phyloP scores from a whole-genome alignment of 441 rosid genomes.

The Metrosideros polymorpha region DNA sequence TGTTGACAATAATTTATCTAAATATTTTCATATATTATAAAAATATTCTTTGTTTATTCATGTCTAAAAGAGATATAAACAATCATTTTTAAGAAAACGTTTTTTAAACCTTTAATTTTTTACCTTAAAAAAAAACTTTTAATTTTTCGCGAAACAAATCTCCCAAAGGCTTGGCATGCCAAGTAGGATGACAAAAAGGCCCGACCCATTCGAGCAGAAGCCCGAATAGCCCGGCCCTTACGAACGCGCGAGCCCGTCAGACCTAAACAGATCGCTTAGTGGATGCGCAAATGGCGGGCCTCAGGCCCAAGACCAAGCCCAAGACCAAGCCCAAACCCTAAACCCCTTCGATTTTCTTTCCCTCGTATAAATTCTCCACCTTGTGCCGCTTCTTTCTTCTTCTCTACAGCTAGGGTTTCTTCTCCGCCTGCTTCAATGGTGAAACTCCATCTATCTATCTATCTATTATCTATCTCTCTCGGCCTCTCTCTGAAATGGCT shows the following conservation, averaged over 20 bases:
- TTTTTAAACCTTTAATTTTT: background rate
- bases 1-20: too few relatives aligned
- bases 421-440: background rate
- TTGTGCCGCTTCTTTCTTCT: background rate
- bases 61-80: too few relatives aligned
- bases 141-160: background rate
- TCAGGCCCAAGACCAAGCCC: background rate
- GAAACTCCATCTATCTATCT: background rate
- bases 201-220: background rate
- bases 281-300: background rate
- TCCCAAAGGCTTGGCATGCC: background rate
- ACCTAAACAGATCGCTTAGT: background rate
- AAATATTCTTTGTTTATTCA: too few relatives aligned
- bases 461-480: background rate
- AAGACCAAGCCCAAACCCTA: background rate
- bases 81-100: too few relatives aligned
- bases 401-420: background rate
- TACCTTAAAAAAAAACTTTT: too few relatives aligned
- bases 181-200: background rate
- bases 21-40: too few relatives aligned
- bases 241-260: background rate
- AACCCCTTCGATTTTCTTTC: background rate
- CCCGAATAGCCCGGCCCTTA: background rate
- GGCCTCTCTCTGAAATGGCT: background rate
- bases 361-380: background rate